Conservation (phyloP, 805 yeast species). For the Candida wancherniae region DNA sequence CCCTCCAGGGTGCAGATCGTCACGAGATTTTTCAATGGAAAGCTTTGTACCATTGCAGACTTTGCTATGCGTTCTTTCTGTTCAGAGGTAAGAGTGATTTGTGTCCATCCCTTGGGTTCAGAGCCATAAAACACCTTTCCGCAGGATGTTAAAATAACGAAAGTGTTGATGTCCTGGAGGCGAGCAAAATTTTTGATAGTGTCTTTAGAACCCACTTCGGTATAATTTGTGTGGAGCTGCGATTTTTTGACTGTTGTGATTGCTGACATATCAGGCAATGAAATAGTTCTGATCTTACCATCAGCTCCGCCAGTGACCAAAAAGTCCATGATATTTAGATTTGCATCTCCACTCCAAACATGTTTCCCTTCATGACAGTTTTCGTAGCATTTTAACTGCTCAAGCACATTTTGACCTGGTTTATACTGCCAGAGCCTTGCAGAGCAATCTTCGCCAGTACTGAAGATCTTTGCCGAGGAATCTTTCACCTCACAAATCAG, state of each 20-base stretch:
- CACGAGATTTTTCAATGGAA: conserved; percentile 27
- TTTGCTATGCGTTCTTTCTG: conserved; percentile 13
- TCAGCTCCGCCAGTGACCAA: conserved; percentile 93
- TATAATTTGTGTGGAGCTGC: no score
- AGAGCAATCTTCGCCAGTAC: conserved; percentile 81
- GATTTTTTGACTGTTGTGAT: no score
- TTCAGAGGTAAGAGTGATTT: conserved; percentile 1
- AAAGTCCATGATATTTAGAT: conserved; percentile 32
- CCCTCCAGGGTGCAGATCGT: conserved; percentile 33
- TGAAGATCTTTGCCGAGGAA: conserved; percentile 41
- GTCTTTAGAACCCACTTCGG: no score
- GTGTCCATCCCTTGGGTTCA: conserved; percentile 6
- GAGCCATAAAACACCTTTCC: conserved; percentile 44
- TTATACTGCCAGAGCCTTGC: conserved; percentile 68
- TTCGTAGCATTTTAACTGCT: conserved; percentile 45
- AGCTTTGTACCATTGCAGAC: conserved; percentile 42
- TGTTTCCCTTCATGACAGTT: conserved; percentile 80
- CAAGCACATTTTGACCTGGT: conserved; percentile 24
- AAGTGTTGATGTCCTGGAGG: conserved; percentile 35
- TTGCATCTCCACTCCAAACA: conserved; percentile 74
- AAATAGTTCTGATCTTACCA: conserved; percentile 72
- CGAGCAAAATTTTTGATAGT: conserved; percentile 57
- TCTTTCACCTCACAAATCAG: conserved; percentile 45
- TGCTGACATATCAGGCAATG: no score
- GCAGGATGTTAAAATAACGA: conserved; percentile 51